Base-by-base conservation (phyloP, 208 protist species). In the Leishmania arabica region DNA sequence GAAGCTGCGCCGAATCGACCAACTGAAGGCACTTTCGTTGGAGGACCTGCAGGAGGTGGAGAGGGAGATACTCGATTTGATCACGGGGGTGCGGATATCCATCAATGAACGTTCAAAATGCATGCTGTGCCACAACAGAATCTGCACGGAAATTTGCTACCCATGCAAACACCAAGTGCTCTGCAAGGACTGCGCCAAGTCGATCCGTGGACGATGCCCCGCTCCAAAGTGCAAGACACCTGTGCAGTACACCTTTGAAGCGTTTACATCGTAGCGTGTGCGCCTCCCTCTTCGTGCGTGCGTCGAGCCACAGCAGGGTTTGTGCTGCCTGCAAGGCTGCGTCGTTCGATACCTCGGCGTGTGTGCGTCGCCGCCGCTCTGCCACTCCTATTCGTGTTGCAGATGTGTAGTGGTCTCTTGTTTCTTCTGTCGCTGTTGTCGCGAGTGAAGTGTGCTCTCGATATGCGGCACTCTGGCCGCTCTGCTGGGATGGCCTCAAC, bases 101-200 rank as follows among this genome's bases (percentile, higher is more conserved):
- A 95, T 98, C 81, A 96, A 96, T 84, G 93, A 96, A 65, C 81
- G 90, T 0, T 93, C 89, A 40, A 96, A 96, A 83, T 98, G 95
- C 79, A 92, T 95, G 87, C 49, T 96, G 31, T 98, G 95, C 75
- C 84, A 84, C 68, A 90, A 90, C 69, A 82, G 88, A 49, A 71
- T 93, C 5, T 94, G 90, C 81, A 97, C 95, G 24, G 93, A 91
- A 64, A 95, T 98, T n/a, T 97, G 93, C 81, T 98, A 96, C 78
- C 95, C 95, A 42, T 97, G 95, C 85, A 96, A 96, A 71, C 95
- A 97, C 58, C 93, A 97, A 74, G 95, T 97, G 19, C 79, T 97
- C 17, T 97, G 95, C 85, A 95, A 95, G 78, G 90, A 90, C 79
- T 97, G 95, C 74, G 90, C 91, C 24, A 85, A 86, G 49, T 65